These are phyloP conservation scores for Collybia sp. DNA, from an alignment of 768 basidiomycete genomes.

Conservation along the genomic window DNA sequence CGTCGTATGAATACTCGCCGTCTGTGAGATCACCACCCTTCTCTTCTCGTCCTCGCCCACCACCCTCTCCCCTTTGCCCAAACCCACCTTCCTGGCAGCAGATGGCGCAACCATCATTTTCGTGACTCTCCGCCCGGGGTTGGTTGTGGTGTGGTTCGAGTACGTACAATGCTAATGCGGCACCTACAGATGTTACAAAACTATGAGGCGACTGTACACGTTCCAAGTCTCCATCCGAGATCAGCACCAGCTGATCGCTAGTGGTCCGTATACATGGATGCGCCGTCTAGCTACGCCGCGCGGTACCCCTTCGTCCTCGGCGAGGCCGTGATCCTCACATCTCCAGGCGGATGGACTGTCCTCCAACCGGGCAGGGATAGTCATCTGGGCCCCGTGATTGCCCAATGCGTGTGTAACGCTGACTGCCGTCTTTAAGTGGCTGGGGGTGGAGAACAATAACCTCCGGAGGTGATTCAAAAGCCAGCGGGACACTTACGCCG, in stretches of 20 bases:
- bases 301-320: conserved; percentile 30
- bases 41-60: too few relatives aligned
- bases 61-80: too few relatives aligned
- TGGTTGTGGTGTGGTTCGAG: too few relatives aligned
- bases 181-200: conserved; percentile 28
- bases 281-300: conserved; percentile 41
- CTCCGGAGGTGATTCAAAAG: conserved; percentile 4
- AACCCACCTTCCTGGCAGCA: too few relatives aligned
- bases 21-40: too few relatives aligned
- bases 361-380: conserved; percentile 15
- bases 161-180: neutral
- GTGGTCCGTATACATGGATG: conserved; percentile 36
- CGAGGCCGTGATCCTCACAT: conserved; percentile 22
- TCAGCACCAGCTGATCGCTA: conserved; percentile 34
- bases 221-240: conserved; percentile 37
- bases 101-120: too few relatives aligned
- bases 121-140: too few relatives aligned
- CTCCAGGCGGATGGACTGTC: conserved; percentile 29
- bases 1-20: too few relatives aligned
- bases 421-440: conserved; percentile 23
- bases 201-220: conserved; percentile 36
- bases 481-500: conserved; percentile 8
- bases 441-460: conserved; percentile 17
- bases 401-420: conserved; percentile 29
- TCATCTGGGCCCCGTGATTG: conserved; percentile 22